Base-by-base conservation (phyloP, 2,329 filamentous ascomycete species). In the Colletotrichum sp. region DNA sequence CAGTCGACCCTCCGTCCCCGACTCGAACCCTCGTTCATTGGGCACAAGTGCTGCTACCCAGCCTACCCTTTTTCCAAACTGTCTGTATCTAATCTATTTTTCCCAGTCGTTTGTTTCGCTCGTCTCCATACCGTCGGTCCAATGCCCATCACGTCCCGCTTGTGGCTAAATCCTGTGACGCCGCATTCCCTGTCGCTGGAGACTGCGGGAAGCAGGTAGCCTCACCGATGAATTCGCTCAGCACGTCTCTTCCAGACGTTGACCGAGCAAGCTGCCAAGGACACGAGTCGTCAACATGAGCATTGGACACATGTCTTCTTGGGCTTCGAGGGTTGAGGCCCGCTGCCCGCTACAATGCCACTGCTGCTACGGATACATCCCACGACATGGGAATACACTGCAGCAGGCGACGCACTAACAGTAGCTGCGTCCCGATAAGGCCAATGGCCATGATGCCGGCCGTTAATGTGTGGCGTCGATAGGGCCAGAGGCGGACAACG, bases 31-130 rank as follows among this genome's bases (percentile, higher is more conserved):
- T 70, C 62, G 36, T 44, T 71, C 36, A 63, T 75, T 71, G 72
- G 75, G 75, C 62, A 63, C 39, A 21, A 74, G 36, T 74, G 71
- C 64, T 74, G 74, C 32, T 60, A 74, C 55, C 55, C 63, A 75
- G 63, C 39, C 68, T 16, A 10, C 63, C 39, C 55, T 55, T 13
- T 64, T 34, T 21, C 34, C 8, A 7, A 13, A 6, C 4, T 24
- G 28, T 36, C 4, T 24, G 34, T 36, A 36, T 44, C 26, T 28
- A 69, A 36, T 73, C 32, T 69, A 34, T 60, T 52, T 26, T 52
- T 60, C 10, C 30, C 13, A 39, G 34, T 26, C 34, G 28, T 24
- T 21, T 24, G 39, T 8, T 30, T 24, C n/a, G 8, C 57, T 26
- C 34, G 55, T 32, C 34, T 34, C 62, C 62, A 59, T 59, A 59